Percentiles rank a stretch among this genome's conserved stretches.
These are phyloP conservation scores for Blepharisma japonicum DNA, from an alignment of 73 alveolate species.

Conservation along the genomic window DNA sequence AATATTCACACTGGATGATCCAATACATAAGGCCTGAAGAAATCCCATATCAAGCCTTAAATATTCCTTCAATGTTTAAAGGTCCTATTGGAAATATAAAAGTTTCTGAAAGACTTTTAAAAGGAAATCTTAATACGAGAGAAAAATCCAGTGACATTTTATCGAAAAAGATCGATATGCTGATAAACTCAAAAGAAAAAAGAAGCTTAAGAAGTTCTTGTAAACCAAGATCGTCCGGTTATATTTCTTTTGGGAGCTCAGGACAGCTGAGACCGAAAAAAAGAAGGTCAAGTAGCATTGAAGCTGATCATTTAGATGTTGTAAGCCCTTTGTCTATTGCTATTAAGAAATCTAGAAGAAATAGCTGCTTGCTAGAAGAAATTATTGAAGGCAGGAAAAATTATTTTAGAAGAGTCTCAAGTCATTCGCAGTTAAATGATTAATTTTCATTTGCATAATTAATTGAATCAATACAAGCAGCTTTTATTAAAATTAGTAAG, in stretches of 20 bases:
- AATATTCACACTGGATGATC: slow-evolving; percentile 8
- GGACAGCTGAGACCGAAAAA: too few species aligned
- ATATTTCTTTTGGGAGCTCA: background rate
- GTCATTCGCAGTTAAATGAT: too few species aligned
- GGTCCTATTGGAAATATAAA: background rate
- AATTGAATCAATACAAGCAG: too few species aligned
- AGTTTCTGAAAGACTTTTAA: slow-evolving; percentile 20
- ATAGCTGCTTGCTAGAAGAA: background rate
- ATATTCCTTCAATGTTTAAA: background rate
- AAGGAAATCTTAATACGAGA: background rate
- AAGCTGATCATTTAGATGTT: background rate
- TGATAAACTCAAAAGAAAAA: background rate
- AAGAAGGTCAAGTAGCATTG: background rate
- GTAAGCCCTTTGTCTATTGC: slow-evolving; percentile 3
- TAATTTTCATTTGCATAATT: too few species aligned
- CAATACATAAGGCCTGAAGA: background rate
- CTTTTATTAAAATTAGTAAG: too few species aligned
- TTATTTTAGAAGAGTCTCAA: background rate
- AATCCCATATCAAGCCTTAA: background rate
- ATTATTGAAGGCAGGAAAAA: slow-evolving; percentile 24
- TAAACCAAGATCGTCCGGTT: background rate
- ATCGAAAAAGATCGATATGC: too few species aligned
- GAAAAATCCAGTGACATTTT: too few species aligned
- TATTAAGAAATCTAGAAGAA: slow-evolving; percentile 7
- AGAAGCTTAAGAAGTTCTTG: background rate